Base-by-base conservation (phyloP, 108 stramenopile species). In the Fragilaria radians region DNA sequence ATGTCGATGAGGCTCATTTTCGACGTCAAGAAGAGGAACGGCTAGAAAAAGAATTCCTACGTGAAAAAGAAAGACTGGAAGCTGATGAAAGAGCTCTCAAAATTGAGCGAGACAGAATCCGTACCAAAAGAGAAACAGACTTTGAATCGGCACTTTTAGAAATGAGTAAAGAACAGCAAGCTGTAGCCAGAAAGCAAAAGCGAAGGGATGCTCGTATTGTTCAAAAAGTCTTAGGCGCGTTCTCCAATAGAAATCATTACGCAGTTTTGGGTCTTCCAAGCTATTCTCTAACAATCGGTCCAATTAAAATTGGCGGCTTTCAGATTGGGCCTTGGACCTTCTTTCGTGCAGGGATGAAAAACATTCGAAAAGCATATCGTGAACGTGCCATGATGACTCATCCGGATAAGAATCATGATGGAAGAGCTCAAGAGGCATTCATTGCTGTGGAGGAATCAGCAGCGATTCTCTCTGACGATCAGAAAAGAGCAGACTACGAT, bases 341-440 rank as follows among this genome's bases (percentile, higher is more conserved):
- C 3, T 78, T 76, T 46, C 52, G 28, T 61, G 59, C 65, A 30
- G 45, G 29, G 28, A 69, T 63, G 25, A 77, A 49, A 56, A 63
- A 46, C 57, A 83, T 88, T 52, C 63, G 76, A 50, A 61, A 71
- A 21, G 83, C 86, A 2, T 88, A 81, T 48, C 75, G 84, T 14
- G 74, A 65, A 2, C 72, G 58, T 29, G 79, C 86, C 32, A 54
- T 66, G 48, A 45, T 48, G 2, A 71, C 86, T 2, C 89, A 91
- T 54, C 86, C 89, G 1, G 89, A 91, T 54, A 88, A 88, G 67
- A 85, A 85, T 30, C 69, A 59, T 22, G 88, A 94, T 71, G 85
- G 81, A 4, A 52, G 86, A 46, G 92, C 92, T 11, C 71, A 86
- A 33, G 82, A 90, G 52, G 92, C 92, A 22, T 94, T 94, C 71